These are phyloP conservation scores for Benincasa hispida DNA, from an alignment of 306 rosid genomes.

Conservation along the genomic window DNA sequence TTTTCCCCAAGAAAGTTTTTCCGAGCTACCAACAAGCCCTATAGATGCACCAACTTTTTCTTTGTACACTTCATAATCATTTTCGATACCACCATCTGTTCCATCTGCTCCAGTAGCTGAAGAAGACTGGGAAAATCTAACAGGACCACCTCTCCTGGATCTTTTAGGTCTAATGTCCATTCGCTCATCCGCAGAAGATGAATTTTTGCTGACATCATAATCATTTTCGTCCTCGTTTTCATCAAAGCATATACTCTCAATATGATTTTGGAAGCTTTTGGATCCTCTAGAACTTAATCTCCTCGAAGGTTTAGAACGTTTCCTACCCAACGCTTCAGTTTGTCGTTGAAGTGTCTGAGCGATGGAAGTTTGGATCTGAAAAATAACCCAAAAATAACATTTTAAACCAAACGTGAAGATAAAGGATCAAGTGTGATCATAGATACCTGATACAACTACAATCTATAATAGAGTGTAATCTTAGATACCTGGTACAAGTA, in stretches of 20 bases:
- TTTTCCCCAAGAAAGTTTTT: slow-evolving; percentile 67
- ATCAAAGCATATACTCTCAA: slow-evolving; percentile 32
- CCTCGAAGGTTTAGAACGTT: slow-evolving; percentile 37
- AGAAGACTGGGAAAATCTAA: slow-evolving; percentile 42
- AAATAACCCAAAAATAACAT: slow-evolving; percentile 8
- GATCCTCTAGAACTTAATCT: slow-evolving; percentile 36
- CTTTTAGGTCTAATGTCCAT: slow-evolving; percentile 37
- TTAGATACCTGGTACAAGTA: neutral
- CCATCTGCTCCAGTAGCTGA: slow-evolving; percentile 28
- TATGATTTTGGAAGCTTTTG: slow-evolving; percentile 32
- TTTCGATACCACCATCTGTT: slow-evolving; percentile 41
- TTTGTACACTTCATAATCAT: slow-evolving; percentile 34
- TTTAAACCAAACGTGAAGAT: neutral
- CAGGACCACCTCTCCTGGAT: slow-evolving; percentile 35
- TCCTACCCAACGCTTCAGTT: slow-evolving; percentile 54
- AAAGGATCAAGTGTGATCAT: neutral
- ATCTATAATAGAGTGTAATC: no score
- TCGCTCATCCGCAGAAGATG: slow-evolving; percentile 49
- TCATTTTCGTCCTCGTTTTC: slow-evolving; percentile 47
- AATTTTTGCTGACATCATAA: slow-evolving; percentile 40
- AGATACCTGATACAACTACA: no score
- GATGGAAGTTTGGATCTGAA: slow-evolving; percentile 63
- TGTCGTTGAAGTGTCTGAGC: slow-evolving; percentile 52
- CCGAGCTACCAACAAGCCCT: slow-evolving; percentile 39
- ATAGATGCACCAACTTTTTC: slow-evolving; percentile 33